Evolutionary conservation across 2,329 filamentous ascomycete genomes (phyloP), one percentile per base, ranked within the genome.

Genomic region (Hypoxylon sp.): DNA sequence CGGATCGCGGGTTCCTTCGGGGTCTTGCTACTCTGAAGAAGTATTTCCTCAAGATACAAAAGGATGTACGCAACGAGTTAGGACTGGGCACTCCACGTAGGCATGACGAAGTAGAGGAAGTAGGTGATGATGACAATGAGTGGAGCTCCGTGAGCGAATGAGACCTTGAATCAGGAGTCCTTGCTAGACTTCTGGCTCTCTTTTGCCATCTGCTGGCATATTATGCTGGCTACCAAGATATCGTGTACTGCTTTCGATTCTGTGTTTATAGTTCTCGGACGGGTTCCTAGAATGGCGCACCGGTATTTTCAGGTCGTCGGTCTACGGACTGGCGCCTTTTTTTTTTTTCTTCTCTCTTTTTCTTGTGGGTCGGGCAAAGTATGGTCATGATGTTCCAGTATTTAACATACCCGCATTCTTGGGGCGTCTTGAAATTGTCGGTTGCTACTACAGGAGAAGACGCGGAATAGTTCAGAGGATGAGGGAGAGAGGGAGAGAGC

Each of bases 41-140:
- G 76, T 98, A 98, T 78, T 97, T 99, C 75, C 85, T 94, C 73
- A 88, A 90, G 61, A 98, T 99, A 58, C 91, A 96, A 82, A 88
- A 88, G 73, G 94, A 98, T 69, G 86, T 95, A 32, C 80, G 86
- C 55, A 76, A 78, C 9, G 84, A 87, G 68, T 77, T 89, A 64
- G 86, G 83, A 3, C 73, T 89, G 43, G 62, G 66, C 5, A 46
- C 64, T 10, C 60, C 65, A 17, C 70, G 68, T 23, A 69, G 60
- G 34, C 63, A 70, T 19, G 69, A 69, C n/a, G 67, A 72, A 13
- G 67, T 71, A 5, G 53, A 69, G 70, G 59, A 64, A 46, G 58
- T 43, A 10, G 72, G 75, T 72, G 60, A 73, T 73, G 74, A 79
- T 61, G 51, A 78, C 19, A 62, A 70, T 36, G 74, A 69, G 21